phyloP scores from a whole-genome alignment of 441 rosid genomes.

The Lepidium campestre region DNA sequence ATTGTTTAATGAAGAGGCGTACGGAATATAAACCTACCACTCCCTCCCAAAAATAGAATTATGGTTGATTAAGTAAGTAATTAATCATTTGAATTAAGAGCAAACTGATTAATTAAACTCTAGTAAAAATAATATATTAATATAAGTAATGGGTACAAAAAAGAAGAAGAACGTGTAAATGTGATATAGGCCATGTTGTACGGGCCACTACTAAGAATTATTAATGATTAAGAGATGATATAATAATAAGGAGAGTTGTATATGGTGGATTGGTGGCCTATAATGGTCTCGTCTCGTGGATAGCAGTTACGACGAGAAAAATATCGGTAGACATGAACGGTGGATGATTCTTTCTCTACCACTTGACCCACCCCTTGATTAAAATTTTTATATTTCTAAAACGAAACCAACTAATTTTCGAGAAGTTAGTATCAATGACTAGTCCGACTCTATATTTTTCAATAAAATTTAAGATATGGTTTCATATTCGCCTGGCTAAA shows the following conservation, averaged over 20 bases:
- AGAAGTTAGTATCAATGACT: too few relatives aligned
- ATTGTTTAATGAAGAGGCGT: neutral
- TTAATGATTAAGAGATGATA: constrained; percentile 10
- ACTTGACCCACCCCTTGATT: constrained; percentile 12
- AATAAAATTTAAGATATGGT: too few relatives aligned
- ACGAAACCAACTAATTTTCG: too few relatives aligned
- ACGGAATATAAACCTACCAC: constrained; percentile 14
- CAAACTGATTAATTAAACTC: neutral
- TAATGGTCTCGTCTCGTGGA: constrained; percentile 23
- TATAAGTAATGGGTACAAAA: neutral
- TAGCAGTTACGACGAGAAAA: constrained; percentile 2
- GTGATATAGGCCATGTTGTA: constrained; percentile 25
- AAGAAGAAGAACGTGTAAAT: constrained; percentile 13
- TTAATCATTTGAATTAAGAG: constrained; percentile 10
- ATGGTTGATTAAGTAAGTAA: neutral
- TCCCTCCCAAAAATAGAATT: neutral
- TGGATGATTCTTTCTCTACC: constrained; percentile 13
- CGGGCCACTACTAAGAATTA: constrained; percentile 19
- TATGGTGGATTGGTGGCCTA: constrained; percentile 20
- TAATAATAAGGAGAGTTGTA: too few relatives aligned
- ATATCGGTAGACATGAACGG: constrained; percentile 5
- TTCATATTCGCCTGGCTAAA: too few relatives aligned
- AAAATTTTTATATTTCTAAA: too few relatives aligned
- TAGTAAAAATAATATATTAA: neutral
- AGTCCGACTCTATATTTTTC: too few relatives aligned